Evolutionary conservation across 129 eudicot species (phyloP), one percentile per base, ranked within the genome.

Genomic region (Lactuca sativa): DNA sequence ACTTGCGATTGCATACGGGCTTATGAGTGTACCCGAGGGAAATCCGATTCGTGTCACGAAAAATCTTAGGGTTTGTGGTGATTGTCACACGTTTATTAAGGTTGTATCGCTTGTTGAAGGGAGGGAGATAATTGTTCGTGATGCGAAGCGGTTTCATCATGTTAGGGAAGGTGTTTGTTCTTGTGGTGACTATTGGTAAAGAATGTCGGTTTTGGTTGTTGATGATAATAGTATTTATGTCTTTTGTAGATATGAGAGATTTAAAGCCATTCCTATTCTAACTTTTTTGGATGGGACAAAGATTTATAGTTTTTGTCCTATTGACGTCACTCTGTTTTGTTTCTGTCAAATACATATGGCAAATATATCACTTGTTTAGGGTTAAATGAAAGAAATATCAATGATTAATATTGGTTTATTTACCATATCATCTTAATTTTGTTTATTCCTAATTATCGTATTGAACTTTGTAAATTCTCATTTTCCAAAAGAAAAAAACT

Each of bases 71-170:
- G 89, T 85, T 21, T 88, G 95, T 68, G 95, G 91, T 1, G 91
- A 88, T 66, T 88, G 92, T 74, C 96, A 88, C 75, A 77, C 86
- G 17, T 86, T 86, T 71, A 74, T 64, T 56, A 86, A 86, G 64
- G 72, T 70, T 25, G 87, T 89, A 66, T 89, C 96, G 25, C 65
- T 36, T 30, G 67, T 83, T 52, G 80, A 73, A 37, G 41, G 58
- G 8, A 74, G 92, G 84, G 81, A 62, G 17, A 77, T 89, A 21
- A 15, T 83, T 68, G 82, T 81, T 3, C 83, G 90, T 21, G 96
- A 86, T 82, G 92, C 92, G n/a, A 89, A 86, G 64, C 75, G 96
- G 72, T 86, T 89, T 81, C 96, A 89, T 68, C 92, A 81, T 64
- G 77, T 83, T 49, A 32, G 61, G 52, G 86, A 83, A 38, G 92